Percentiles rank a stretch among this genome's conserved stretches.
phyloP scores from a whole-genome alignment of 768 basidiomycete species.

The Pisolithus tinctorius region DNA sequence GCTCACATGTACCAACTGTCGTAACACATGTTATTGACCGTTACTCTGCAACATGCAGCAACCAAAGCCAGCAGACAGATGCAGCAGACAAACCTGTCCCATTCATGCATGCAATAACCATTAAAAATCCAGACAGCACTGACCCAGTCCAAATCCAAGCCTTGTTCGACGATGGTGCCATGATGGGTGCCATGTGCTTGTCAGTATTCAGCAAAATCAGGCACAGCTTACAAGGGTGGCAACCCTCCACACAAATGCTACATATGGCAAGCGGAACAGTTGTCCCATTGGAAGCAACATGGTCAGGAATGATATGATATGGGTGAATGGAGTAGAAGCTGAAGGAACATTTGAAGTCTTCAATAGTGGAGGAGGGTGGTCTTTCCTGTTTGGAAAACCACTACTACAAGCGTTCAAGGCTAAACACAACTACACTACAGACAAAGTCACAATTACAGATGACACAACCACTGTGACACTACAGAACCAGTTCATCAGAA shows the following conservation, averaged over 20 bases:
- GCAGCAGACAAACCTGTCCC: neutral
- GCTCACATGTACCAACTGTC: neutral
- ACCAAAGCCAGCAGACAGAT: neutral
- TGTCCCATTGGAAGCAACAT: neutral
- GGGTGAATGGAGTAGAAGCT: neutral
- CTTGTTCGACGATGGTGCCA: neutral
- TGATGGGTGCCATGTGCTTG: neutral
- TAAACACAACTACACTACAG: conserved; percentile 20
- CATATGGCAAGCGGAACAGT: conserved; percentile 28
- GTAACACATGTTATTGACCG: neutral
- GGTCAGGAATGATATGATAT: conserved; percentile 2
- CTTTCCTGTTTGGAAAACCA: conserved; percentile 25
- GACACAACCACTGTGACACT: neutral
- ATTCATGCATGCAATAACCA: neutral
- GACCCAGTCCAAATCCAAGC: neutral
- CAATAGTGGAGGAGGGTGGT: conserved; percentile 22
- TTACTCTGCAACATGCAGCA: neutral
- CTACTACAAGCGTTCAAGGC: conserved; percentile 15
- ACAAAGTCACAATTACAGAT: conserved; percentile 1
- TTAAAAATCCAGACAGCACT: neutral
- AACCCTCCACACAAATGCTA: conserved; percentile 4
- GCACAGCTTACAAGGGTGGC: neutral
- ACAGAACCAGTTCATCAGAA: neutral
- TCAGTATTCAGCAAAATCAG: neutral
- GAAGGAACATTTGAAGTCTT: too few species aligned